phyloP scores from a whole-genome alignment of 345 rosid genomes.

The Populus davidiana region DNA sequence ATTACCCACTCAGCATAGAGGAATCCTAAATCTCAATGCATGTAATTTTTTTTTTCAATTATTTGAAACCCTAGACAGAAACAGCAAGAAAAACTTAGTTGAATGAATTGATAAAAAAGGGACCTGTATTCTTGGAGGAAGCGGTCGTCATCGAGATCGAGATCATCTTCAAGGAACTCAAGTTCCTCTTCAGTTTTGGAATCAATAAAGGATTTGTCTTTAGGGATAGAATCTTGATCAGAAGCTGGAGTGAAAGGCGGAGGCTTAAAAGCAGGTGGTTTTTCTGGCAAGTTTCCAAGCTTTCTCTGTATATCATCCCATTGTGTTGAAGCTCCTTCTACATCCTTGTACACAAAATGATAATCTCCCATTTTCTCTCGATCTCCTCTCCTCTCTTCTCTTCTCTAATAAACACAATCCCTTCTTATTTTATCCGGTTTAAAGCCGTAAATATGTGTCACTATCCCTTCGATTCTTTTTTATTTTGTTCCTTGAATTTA shows the following conservation, averaged over 20 bases:
- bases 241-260: slow-evolving; percentile 65
- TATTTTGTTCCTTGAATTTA: too few species aligned
- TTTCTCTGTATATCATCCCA: slow-evolving; percentile 99
- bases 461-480: too few species aligned
- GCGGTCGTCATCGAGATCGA: slow-evolving; percentile 78
- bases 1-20: too few species aligned
- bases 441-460: too few species aligned
- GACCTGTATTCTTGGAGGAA: slow-evolving; percentile 92
- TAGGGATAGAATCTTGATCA: slow-evolving; percentile 65
- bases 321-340: slow-evolving; percentile 93
- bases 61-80: not conserved
- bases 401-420: not conserved
- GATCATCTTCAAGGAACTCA: slow-evolving; percentile 63
- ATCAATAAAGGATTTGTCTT: slow-evolving; percentile 75
- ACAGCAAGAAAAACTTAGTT: too few species aligned
- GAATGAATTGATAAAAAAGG: not conserved
- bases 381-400: too few species aligned
- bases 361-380: slow-evolving; percentile 66
- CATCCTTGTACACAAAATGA: slow-evolving; percentile 91
- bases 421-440: not conserved
- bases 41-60: not conserved
- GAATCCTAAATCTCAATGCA: too few species aligned
- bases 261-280: slow-evolving; percentile 86
- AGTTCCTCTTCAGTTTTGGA: slow-evolving; percentile 76
- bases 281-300: slow-evolving; percentile 81